Evolutionary conservation across 2,329 filamentous ascomycete genomes (phyloP), one percentile per base, ranked within the genome.

Genomic region (Elsinoe batatas): DNA sequence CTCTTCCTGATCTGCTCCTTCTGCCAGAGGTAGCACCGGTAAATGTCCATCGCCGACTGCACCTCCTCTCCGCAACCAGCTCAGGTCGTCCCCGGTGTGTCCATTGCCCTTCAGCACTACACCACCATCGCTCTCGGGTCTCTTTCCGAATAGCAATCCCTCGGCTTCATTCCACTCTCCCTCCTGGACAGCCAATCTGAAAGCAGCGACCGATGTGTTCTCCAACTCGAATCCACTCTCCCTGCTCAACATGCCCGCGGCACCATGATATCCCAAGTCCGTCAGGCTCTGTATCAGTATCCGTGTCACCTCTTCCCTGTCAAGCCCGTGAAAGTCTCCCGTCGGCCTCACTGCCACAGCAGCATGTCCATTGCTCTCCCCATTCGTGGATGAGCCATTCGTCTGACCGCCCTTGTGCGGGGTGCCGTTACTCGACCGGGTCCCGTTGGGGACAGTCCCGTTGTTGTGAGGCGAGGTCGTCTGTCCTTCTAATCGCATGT

Each of bases 161-260:
- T 98, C 93, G n/a, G 93, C 91, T 66, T 88, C 82, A 2, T 76
- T 69, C 93, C 93, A 98, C 57, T 83, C 78, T 11, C 93, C 93
- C 38, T 81, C 76, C 49, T 95, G 73, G 6, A 98, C 83, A 5
- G 91, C 87, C 61, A 75, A 81, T 59, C 91, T 79, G 64, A 98
- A 96, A 5, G 85, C 82, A n/a, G 89, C 84, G 17, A 96, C 91
- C 1, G 87, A 85, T 1, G 84, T 81, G 58, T 83, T 93, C 71
- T 98, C 93, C 57, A 98, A 75, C 66, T 91, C 82, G 67, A 81
- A 95, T 0, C 90, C 91, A 66, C 91, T 97, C 69, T 94, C 88
- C 58, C 79, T 78, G 64, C 82, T 85, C 57, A 98, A 75, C 58
- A 79, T 82, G 43, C 81, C 77, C 20, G 93, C 91, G 11, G 91